Evolutionary conservation across 1,139 yeast species (phyloP).

Genomic region (Chernovozyma aurita): DNA sequence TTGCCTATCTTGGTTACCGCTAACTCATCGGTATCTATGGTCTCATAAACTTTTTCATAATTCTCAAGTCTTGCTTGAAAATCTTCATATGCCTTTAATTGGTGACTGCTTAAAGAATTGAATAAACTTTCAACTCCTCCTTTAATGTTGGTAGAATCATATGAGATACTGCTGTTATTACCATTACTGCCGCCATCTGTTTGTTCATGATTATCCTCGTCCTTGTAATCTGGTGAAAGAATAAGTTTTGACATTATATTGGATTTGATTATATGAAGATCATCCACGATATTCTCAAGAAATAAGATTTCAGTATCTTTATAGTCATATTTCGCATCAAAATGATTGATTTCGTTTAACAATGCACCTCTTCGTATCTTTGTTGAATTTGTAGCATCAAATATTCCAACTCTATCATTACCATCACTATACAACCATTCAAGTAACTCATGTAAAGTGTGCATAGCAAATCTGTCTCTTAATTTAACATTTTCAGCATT

Average conservation of each 20-base stretch:
- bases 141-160: constrained; percentile 14
- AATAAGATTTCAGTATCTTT: constrained; percentile 83
- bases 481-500: constrained; percentile 6
- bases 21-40: constrained; percentile 59
- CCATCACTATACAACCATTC: constrained; percentile 6
- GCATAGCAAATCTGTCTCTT: constrained; percentile 6
- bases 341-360: constrained; percentile 51
- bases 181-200: too few species aligned
- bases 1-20: constrained; percentile 44
- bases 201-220: too few species aligned
- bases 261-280: constrained; percentile 64
- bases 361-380: constrained; percentile 65
- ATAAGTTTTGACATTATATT: constrained; percentile 80
- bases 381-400: constrained; percentile 83
- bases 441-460: constrained; percentile 5
- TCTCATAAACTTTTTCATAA: constrained; percentile 72
- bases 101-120: background rate
- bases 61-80: constrained; percentile 67
- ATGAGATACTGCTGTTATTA: background rate
- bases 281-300: constrained; percentile 88
- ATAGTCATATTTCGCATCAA: constrained; percentile 21
- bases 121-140: constrained; percentile 58
- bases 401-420: constrained; percentile 60
- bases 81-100: constrained; percentile 34
- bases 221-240: constrained; percentile 86